Evolutionary conservation across 2,329 filamentous ascomycete species (phyloP), one percentile per base, ranked within the genome.

Genomic region (Colletotrichum sp.): DNA sequence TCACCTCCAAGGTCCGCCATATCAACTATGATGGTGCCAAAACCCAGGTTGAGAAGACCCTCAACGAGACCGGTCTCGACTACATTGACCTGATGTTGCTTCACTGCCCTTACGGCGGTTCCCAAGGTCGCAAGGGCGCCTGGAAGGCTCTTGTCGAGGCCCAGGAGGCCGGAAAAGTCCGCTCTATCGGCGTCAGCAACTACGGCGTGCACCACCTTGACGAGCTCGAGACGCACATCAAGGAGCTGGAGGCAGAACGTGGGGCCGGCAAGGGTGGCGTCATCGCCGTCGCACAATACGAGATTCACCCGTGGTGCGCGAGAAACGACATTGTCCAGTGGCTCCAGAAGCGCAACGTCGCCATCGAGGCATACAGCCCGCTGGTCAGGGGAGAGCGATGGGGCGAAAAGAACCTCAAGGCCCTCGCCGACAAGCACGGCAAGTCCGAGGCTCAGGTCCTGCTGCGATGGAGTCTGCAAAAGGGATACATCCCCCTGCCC

Each of bases 301-400:
- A 98, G 85, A 86, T 98, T 13, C 96, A 98, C 84, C 96, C 96
- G 1, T 98, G 95, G 96, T 91, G 96, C 57, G 89, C 92, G 11
- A 89, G 96, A n/a, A 86, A 89, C 27, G 95, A 98, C 81, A 95
- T 98, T 76, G 92, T 93, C 11, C 87, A 91, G 63, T 98, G 96
- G 95, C 94, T 94, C 79, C 84, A 88, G 77, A 88, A 93, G 83
- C 88, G 91, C 22, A 88, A 88, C 75, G 86, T 94, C 25, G 89
- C 91, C 36, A 83, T 94, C 16, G 89, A 95, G 84, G 91, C 91
- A 0, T 93, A 93, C 81, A 89, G 87, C 57, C 91, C 92, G 15
- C 86, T 93, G 57, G 90, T 92, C 2, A 87, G 89, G 60, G 96
- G 94, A 72, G 86, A 94, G 85, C 93, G 95, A 78, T 92, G 93